Base-by-base conservation (phyloP, 352 stramenopile genomes). In the Plasmopara muralis region DNA sequence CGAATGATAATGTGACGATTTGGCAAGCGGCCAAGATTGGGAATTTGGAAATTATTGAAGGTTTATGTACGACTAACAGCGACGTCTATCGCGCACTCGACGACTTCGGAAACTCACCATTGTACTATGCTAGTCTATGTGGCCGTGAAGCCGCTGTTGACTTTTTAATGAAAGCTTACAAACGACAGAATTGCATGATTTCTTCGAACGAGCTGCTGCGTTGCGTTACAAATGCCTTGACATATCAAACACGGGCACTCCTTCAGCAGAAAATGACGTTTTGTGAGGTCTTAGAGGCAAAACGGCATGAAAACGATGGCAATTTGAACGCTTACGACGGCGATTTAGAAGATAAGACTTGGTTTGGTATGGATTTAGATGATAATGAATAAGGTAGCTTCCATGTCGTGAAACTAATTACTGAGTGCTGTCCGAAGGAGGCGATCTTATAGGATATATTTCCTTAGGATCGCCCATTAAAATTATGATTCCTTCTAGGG, bases 21-120 rank as follows among this genome's bases (percentile, higher is more conserved):
- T 74, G 66, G 62, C 62, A 74, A 40, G 66, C 66, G 12, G 66
- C 62, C 1, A 74, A 72, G 31, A 60, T 53, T 33, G 62, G 62
- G 3, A 13, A 64, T 30, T 34, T 64, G 3, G 30, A 57, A 13
- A 47, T 61, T 9, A 13, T 74, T 30, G 9, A 54, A 42, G 52
- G 44, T 34, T 52, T 74, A 33, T 74, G 62, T 31, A n/a, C 15
- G 0, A 40, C 20, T 39, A 29, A 61, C 18, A 14, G 34, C n/a
- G 47, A 53, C 5, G 61, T 61, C 7, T 74, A 66, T 30, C 53
- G 50, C 1, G 43, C 61, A 20, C 31, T 68, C 7, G 65, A 73
- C 15, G 61, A 64, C 47, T 70, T 70, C 38, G 61, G 55, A 0
- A 70, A 68, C n/a, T 68, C 61, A 3, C 53, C 65, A 43, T 47